Base-by-base conservation (phyloP, 768 basidiomycete genomes). In the Leucocoprinus sp. region DNA sequence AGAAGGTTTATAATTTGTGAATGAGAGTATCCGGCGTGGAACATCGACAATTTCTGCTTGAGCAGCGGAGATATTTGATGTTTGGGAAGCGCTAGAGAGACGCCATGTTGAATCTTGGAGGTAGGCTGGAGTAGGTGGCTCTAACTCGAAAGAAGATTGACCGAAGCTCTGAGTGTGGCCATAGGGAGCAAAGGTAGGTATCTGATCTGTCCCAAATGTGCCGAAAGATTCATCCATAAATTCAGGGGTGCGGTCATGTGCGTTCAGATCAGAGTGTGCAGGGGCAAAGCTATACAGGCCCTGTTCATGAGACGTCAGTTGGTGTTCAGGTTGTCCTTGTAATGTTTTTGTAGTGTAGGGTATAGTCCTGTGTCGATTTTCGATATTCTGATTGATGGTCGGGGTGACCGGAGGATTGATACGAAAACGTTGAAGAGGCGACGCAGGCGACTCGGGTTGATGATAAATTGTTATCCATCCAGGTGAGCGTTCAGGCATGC, bases 341-440 rank as follows among this genome's bases (percentile, higher is more conserved):
- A 27, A 47, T 17, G 42, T 49, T 45, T 37, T 15, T 19, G 27
- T 55, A n/a, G n/a, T n/a, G n/a, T n/a, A n/a, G n/a, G n/a, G n/a
- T n/a, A n/a, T n/a, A n/a, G n/a, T n/a, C n/a, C 14, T 41, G 60
- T n/a, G 57, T 11, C 59, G 57, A 28, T 55, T 48, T 41, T 58
- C 60, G 29, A 60, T 36, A 15, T 47, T 53, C 35, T 65, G 58
- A 40, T 58, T 61, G 29, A 60, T 36, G 15, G 47, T 53, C 35
- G 64, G 58, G 8, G 51, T 55, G 12, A 67, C 53, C 3, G 55
- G 33, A 7, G 55, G 49, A 12, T 65, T 66, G 21, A 50, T 62
- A 14, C 74, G 75, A 15, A 75, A 28, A 76, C 54, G 7, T 49
- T 50, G 0, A 80, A 81, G 53, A 80, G 75, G 9, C 79, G 76